Conservation (phyloP, 2,329 filamentous ascomycete genomes). For the Aspergillus versicolor region DNA sequence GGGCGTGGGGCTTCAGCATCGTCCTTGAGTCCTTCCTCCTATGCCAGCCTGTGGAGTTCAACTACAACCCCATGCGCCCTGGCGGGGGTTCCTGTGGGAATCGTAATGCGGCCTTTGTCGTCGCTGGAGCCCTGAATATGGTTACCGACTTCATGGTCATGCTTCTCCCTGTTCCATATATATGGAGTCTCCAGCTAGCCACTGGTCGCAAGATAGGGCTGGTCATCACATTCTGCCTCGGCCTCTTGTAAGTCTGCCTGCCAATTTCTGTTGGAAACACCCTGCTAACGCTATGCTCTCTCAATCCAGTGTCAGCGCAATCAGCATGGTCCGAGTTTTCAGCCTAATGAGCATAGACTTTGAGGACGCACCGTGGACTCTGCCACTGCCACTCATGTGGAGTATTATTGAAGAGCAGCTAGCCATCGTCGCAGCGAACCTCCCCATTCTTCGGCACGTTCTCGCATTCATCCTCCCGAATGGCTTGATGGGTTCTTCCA, state of each 20-base stretch:
- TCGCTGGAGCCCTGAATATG: conserved; percentile 20
- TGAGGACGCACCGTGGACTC: conserved; percentile 17
- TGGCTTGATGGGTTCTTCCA: not conserved
- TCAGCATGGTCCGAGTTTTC: conserved; percentile 19
- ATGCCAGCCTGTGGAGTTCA: not conserved
- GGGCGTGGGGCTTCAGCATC: conserved; percentile 5
- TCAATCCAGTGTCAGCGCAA: conserved; percentile 16
- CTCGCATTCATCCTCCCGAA: not conserved
- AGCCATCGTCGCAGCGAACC: conserved; percentile 16
- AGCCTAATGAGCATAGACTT: conserved; percentile 17
- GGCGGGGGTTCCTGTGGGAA: conserved; percentile 10
- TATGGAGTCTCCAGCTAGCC: conserved; percentile 23
- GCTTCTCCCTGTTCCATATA: conserved; percentile 21
- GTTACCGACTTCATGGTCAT: conserved; percentile 25
- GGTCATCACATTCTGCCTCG: conserved; percentile 19
- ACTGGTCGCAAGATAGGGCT: conserved; percentile 20
- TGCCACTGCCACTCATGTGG: conserved; percentile 16
- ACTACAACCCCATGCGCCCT: not conserved
- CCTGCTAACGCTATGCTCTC: not conserved
- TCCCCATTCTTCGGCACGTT: conserved; percentile 9
- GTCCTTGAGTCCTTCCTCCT: not conserved
- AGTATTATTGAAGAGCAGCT: conserved; percentile 20
- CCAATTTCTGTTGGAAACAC: not conserved
- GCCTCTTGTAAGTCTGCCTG: conserved; percentile 18
- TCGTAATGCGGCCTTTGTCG: conserved; percentile 15